Evolutionary conservation across 2,329 filamentous ascomycete genomes (phyloP), one percentile per base, ranked within the genome.

Genomic region (Tolypocladium cylindrosporum): DNA sequence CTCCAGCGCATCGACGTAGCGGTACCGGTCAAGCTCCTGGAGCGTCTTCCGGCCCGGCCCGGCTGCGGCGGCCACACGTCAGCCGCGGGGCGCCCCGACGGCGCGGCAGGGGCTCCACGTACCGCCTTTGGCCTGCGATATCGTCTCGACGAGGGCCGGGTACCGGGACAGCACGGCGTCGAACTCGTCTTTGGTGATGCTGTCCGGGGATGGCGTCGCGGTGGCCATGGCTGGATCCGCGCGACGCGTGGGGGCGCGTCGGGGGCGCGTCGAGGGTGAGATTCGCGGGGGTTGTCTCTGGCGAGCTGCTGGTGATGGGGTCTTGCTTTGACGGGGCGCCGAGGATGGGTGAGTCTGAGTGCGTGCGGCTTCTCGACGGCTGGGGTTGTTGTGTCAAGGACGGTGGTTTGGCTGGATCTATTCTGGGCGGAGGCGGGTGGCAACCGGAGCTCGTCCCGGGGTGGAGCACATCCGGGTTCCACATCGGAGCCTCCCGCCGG

Each of bases 1-100:
- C 1, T 69, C 64, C 1, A 80, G 75, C 2, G 86, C 82, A 27
- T 77, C 75, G 10, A 71, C 69, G 64, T 87, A 86, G 58, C 87
- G 81, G 64, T 81, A 83, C 1, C 74, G 62, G 61, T 90, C 87
- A 24, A 90, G 77, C 54, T 83, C 76, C 36, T 74, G 65, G 7
- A 89, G 75, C 1, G 78, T 75, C 65, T 74, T 75, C 60, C 81
- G 77, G 39, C 77, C 78, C 3, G 69, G 60, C 62, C 82, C 83
- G 61, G 68, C 77, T 80, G 6, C 6, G 16, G 6, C 2, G 27
- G 13, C 5, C 27, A 11, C 34, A 3, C n/a, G 43, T 21, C n/a
- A 27, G 36, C 10, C 7, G 40, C 11, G 7, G 10, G 3, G 13
- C n/a, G 19, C 34, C 36, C 11, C 36, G 36, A 40, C 31, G 48